Conservation (phyloP, 1,284 basidiomycete genomes). For the Heterobasidion annosum region DNA sequence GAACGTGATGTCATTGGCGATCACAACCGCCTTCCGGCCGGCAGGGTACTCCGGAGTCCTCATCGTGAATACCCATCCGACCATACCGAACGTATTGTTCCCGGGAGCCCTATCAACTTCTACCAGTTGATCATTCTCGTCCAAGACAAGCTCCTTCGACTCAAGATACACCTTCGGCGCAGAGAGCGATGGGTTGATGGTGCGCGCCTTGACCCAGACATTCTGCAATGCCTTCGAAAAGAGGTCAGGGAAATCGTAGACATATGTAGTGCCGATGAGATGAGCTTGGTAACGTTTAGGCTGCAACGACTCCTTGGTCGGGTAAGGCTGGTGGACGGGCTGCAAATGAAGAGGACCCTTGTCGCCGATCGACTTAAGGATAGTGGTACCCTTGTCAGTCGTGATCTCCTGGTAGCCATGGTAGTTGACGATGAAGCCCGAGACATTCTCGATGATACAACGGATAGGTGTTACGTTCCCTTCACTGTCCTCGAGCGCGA, state of each 20-base stretch:
- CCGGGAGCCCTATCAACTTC: constrained; percentile 91
- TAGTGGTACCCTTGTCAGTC: constrained; percentile 89
- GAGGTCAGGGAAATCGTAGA: constrained; percentile 98
- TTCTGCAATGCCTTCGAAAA: constrained; percentile 96
- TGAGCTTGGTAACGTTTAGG: constrained; percentile 99
- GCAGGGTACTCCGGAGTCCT: constrained; percentile 90
- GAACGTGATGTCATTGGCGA: constrained; percentile 98
- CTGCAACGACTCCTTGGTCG: constrained; percentile 98
- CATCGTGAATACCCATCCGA: constrained; percentile 94
- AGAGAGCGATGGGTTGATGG: constrained; percentile 56
- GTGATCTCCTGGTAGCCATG: constrained; percentile 99
- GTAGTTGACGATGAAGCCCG: constrained; percentile 97
- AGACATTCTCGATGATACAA: constrained; percentile 97
- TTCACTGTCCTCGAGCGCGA: constrained; percentile 88
- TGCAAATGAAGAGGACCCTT: constrained; percentile 91
- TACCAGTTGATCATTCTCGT: constrained; percentile 85
- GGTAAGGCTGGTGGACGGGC: constrained; percentile 86
- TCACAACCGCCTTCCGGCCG: constrained; percentile 83
- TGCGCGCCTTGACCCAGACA: constrained; percentile 76
- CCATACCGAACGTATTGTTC: constrained; percentile 96
- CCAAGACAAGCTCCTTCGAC: constrained; percentile 86
- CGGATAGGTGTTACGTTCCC: constrained; percentile 94
- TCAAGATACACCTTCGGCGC: constrained; percentile 75
- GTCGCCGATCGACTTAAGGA: constrained; percentile 94
- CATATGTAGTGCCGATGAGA: constrained; percentile 96